Evolutionary conservation across 441 rosid species (phyloP).

Genomic region (Isatis lusitanica): DNA sequence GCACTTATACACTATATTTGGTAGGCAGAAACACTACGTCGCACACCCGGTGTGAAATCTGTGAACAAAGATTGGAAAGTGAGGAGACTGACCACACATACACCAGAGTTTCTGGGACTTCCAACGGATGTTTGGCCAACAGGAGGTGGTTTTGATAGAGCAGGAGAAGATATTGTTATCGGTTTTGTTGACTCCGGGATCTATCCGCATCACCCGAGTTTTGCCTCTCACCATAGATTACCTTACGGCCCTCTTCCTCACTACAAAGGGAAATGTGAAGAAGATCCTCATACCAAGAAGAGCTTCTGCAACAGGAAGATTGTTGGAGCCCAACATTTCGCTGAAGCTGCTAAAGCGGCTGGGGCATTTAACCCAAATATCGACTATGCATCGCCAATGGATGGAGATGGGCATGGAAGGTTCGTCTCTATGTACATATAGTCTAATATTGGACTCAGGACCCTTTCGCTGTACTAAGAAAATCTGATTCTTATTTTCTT

Average conservation of each 20-base stretch:
- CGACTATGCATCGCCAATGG: constrained; percentile 93
- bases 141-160: constrained; percentile 90
- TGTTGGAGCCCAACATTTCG: constrained; percentile 93
- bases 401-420: constrained; percentile 99
- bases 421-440: constrained; percentile 29
- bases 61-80: constrained; percentile 96
- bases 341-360: constrained; percentile 91
- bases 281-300: constrained; percentile 68
- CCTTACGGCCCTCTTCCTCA: constrained; percentile 79
- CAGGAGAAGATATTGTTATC: constrained; percentile 90
- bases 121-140: constrained; percentile 99
- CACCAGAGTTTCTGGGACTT: constrained; percentile 91
- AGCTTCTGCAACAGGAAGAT: constrained; percentile 89
- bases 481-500: constrained; percentile 16
- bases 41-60: constrained; percentile 69
- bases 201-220: constrained; percentile 88
- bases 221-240: constrained; percentile 54
- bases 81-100: constrained; percentile 79
- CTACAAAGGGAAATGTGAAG: constrained; percentile 89
- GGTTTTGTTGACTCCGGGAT: constrained; percentile 96
- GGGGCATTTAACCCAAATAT: constrained; percentile 78
- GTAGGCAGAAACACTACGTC: constrained; percentile 88
- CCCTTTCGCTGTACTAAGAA: constrained; percentile 10
- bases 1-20: constrained; percentile 42
- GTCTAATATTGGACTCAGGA: background rate